Evolutionary conservation across 2,329 filamentous ascomycete genomes (phyloP).

Genomic region (Magnaporthales sp.): DNA sequence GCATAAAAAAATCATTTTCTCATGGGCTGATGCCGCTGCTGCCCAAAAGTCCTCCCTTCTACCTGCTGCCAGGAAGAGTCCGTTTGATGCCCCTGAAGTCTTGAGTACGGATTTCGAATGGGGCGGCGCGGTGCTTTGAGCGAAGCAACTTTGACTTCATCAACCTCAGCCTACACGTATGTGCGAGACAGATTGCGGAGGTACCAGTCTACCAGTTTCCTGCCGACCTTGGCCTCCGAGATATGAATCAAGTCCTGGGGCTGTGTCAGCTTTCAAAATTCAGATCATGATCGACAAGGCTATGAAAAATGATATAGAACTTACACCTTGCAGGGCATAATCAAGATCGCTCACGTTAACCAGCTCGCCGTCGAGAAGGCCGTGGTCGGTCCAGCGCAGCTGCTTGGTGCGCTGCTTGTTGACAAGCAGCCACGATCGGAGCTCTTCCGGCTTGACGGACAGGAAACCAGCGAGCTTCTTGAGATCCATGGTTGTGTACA

Average conservation of each 20-base stretch:
- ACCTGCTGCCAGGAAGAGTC: not conserved
- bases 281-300: not conserved
- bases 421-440: conserved; percentile 86
- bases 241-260: conserved; percentile 89
- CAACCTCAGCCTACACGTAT: conserved; percentile 51
- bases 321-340: conserved; percentile 89
- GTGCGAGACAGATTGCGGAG: conserved; percentile 92
- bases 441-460: conserved; percentile 91
- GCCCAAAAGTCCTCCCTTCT: not conserved
- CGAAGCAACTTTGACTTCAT: not conserved
- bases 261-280: not conserved
- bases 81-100: not conserved
- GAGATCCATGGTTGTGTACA: conserved; percentile 99
- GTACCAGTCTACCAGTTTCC: conserved; percentile 98
- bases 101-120: not conserved
- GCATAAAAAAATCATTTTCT: not conserved
- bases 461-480: conserved; percentile 97
- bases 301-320: conserved; percentile 25
- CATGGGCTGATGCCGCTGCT: not conserved
- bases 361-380: conserved; percentile 82
- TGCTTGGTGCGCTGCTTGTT: conserved; percentile 99
- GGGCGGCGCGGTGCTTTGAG: not conserved
- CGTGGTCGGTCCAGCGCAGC: conserved; percentile 85
- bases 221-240: conserved; percentile 95
- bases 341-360: conserved; percentile 93